These are phyloP conservation scores for Fusarium sp. DNA, from an alignment of 2,329 filamentous ascomycete genomes.

Conservation along the genomic window DNA sequence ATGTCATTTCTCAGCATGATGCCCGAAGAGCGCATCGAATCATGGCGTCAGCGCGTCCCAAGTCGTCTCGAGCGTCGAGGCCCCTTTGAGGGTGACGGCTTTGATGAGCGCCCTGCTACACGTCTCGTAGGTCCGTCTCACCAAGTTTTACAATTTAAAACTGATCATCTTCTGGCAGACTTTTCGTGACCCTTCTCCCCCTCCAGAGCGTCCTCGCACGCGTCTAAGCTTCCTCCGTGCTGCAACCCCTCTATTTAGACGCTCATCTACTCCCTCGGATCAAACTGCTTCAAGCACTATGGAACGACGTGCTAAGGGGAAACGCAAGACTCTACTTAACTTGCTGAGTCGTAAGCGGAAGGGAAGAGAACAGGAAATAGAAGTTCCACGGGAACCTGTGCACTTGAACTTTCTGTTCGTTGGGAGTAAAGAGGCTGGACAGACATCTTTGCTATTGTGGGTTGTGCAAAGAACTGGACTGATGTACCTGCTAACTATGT, in stretches of 20 bases:
- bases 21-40: constrained; percentile 46
- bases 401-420: constrained; percentile 56
- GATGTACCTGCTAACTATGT: neutral
- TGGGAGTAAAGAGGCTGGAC: constrained; percentile 51
- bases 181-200: constrained; percentile 40
- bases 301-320: constrained; percentile 10
- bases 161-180: constrained; percentile 33
- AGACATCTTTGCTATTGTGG: constrained; percentile 57
- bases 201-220: constrained; percentile 41
- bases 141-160: rapidly evolving
- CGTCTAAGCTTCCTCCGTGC: constrained; percentile 50
- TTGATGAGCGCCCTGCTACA: constrained; percentile 50
- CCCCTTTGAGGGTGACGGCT: constrained; percentile 54
- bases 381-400: constrained; percentile 40
- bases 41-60: constrained; percentile 55
- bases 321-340: constrained; percentile 39
- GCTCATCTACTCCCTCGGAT: constrained; percentile 26
- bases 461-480: neutral
- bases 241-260: constrained; percentile 46
- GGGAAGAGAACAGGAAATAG: constrained; percentile 29
- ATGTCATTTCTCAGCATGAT: constrained; percentile 25
- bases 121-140: constrained; percentile 45
- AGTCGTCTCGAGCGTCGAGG: constrained; percentile 53
- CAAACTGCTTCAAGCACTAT: constrained; percentile 29
- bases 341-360: constrained; percentile 50